Base-by-base conservation (phyloP, 441 rosid species). In the Erodium moschatum region DNA sequence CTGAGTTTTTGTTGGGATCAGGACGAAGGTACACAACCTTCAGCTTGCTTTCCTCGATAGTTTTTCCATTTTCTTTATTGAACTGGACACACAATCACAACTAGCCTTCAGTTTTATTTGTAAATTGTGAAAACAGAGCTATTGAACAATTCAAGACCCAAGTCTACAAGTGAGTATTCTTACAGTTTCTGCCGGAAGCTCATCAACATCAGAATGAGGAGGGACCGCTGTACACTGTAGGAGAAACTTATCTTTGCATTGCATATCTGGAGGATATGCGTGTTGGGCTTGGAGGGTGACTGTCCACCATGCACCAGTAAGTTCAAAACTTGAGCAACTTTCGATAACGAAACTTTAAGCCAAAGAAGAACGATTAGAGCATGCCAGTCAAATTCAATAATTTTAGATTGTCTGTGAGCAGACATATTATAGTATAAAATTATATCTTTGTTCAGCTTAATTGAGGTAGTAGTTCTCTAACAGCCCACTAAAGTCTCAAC, bases 191-290 rank as follows among this genome's bases (percentile, higher is more conserved):
- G 86, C 81, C 12, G 96, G 88, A 74, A 93, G 95, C 67, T 89
- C 97, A 76, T 93, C 96, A 9, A 87, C 88, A 74, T 93, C 97
- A 58, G 86, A 80, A 78, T 86, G 88, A 27, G 91, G 80, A 68
- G 85, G 86, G 66, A 93, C 96, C 29, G 76, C 71, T 11, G 98
- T 89, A 78, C 98, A 86, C 81, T 87, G 98, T 69, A 93, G 76
- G 73, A 93, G 95, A 83, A 93, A 93, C 72, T 91, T 93, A 82
- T 93, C 98, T 79, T 87, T 93, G 86, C 98, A 89, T 76, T 86
- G 96, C 96, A 93, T 83, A 76, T 88, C 96, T 19, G 82, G 88
- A 74, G 95, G 96, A 80, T 76, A 77, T 78, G 89, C 97, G 13
- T 66, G 76, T 71, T 89, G 98, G 13, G 96, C 93, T 86, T 93